Evolutionary conservation across 1,139 yeast genomes (phyloP), one percentile per base, ranked within the genome.

Genomic region (Magnusiomyces fungicola): DNA sequence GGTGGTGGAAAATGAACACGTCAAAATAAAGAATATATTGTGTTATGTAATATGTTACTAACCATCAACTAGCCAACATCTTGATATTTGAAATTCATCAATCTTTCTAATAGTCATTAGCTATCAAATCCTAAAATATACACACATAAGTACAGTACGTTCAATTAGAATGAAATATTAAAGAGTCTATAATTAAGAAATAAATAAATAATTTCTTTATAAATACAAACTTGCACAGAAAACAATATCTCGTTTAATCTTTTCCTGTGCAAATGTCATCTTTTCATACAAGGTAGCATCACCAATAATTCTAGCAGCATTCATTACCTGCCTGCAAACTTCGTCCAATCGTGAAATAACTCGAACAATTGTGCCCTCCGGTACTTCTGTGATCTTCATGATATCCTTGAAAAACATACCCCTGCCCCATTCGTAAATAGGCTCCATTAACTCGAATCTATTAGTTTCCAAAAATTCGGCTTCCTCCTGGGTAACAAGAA

Each of bases 321-420:
- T 84, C 72, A 85, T 87, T 37, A 92, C 97, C 64, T 92, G 95
- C 52, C 97, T 80, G 66, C 97, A 90, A 33, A 92, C 81, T 68
- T 92, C 98, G 68, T 92, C 98, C 51, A 92, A 70, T 60, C 97
- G 77, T 2, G 96, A 88, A 47, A 92, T 92, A 6, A 92, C 97
- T 61, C 98, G 76, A n/a, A 92, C 98, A 65, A 92, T 94, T 0
- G 97, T 87, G 36, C 99, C 99, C 68, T 92, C 99, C 32, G 94
- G 92, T 61, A 90, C 97, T 21, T 80, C 81, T 56, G 95, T 85
- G 56, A 88, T 75, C 53, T 80, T 83, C 83, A 90, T 92, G 58
- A 92, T 92, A 52, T 87, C 94, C 56, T 84, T 84, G 69, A 92
- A 92, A 0, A 94, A 76, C 74, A 89, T 75, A 1, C 98, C 99